phyloP scores from a whole-genome alignment of 495 filamentous ascomycete genomes.

The Neurospora tetrasperma region DNA sequence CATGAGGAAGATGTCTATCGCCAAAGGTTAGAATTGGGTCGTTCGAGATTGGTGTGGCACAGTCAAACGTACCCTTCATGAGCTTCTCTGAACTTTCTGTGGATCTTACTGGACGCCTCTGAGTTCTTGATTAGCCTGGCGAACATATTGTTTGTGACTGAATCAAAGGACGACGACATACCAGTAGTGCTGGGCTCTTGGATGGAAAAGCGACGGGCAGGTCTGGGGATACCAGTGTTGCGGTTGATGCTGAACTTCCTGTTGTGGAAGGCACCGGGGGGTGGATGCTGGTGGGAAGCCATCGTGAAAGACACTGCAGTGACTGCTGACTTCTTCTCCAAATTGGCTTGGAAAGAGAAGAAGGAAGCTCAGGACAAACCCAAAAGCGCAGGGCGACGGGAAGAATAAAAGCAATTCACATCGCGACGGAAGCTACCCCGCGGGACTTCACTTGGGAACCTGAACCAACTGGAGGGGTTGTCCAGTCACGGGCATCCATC shows the following conservation, averaged over 20 bases:
- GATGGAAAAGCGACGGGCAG: conserved; percentile 41
- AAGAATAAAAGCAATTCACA: neutral
- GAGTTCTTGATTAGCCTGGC: conserved; percentile 12
- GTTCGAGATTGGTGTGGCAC: neutral
- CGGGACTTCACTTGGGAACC: neutral
- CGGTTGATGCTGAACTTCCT: conserved; percentile 51
- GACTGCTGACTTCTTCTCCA: neutral
- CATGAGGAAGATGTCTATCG: conserved; percentile 62
- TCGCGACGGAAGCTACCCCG: neutral
- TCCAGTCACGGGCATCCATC: neutral
- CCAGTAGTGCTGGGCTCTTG: conserved; percentile 41
- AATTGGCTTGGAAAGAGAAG: neutral
- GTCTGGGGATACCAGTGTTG: conserved; percentile 41
- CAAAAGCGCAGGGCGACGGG: neutral
- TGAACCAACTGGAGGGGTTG: neutral
- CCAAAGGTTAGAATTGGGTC: neutral
- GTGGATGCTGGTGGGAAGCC: neutral
- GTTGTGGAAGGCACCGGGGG: conserved; percentile 31
- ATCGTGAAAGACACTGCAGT: neutral
- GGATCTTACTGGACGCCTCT: conserved; percentile 72
- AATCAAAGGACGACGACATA: conserved; percentile 8
- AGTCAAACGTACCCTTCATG: conserved; percentile 53
- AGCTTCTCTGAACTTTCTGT: conserved; percentile 73
- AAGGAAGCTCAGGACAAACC: neutral
- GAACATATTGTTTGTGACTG: neutral